Evolutionary conservation across 371 early-diverging fungal species (phyloP).

Genomic region (Dichotomocladium elegans): DNA sequence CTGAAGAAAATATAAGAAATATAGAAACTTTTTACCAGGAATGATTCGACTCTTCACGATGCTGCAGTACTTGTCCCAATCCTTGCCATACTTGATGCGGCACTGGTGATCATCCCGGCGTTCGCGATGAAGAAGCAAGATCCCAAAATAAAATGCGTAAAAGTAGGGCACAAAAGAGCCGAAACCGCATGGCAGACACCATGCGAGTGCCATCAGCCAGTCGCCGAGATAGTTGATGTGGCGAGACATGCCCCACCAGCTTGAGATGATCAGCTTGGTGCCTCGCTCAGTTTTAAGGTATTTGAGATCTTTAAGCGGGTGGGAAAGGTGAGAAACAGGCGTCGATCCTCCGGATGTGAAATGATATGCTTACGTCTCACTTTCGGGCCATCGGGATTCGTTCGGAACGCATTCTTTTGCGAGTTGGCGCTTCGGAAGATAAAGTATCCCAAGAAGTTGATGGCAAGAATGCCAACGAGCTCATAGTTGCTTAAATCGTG

Average conservation of each 20-base stretch:
- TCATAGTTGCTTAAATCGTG: slow-evolving; percentile 45
- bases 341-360: background rate
- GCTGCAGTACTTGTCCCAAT: slow-evolving; percentile 88
- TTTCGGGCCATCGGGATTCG: slow-evolving; percentile 62
- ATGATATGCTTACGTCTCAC: slow-evolving; percentile 52
- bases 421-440: slow-evolving; percentile 90
- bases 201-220: slow-evolving; percentile 81
- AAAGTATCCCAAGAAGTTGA: slow-evolving; percentile 70
- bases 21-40: slow-evolving; percentile 45
- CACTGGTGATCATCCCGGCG: slow-evolving; percentile 88
- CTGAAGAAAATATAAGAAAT: background rate
- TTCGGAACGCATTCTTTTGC: slow-evolving; percentile 90
- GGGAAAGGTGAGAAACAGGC: background rate
- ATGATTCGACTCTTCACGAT: slow-evolving; percentile 83
- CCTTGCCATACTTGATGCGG: slow-evolving; percentile 83
- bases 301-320: slow-evolving; percentile 79
- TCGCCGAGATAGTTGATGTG: slow-evolving; percentile 93
- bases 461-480: slow-evolving; percentile 47
- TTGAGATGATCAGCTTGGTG: slow-evolving; percentile 73
- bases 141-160: slow-evolving; percentile 86
- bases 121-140: slow-evolving; percentile 86
- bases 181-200: slow-evolving; percentile 70
- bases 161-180: slow-evolving; percentile 84
- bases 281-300: slow-evolving; percentile 81
- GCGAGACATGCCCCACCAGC: slow-evolving; percentile 93